A percentile compares a stretch with the other conserved stretches of the same genome.
These are phyloP conservation scores for Funneliformis caledonium DNA, from an alignment of 371 early-diverging fungal genomes.

Conservation along the genomic window DNA sequence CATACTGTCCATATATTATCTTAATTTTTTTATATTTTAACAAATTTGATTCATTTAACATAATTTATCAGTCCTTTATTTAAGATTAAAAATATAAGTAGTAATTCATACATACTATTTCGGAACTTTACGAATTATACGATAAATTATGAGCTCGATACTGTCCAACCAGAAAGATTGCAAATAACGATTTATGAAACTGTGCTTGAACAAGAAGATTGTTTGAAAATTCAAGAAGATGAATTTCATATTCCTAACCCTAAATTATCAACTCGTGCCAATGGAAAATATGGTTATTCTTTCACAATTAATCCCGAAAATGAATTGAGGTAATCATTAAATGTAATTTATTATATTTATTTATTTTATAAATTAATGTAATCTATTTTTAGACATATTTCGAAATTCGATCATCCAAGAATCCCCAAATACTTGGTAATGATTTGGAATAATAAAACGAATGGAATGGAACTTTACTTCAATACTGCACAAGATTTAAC, in stretches of 20 bases:
- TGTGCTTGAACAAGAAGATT: not conserved
- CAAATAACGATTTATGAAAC: not conserved
- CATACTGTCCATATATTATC: not conserved
- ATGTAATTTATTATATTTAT: not conserved
- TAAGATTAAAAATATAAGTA: not conserved
- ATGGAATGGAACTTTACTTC: conserved; percentile 18
- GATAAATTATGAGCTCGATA: conserved; percentile 7
- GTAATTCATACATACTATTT: not conserved
- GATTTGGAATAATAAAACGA: conserved; percentile 6
- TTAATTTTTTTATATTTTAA: not conserved
- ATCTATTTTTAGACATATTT: not conserved
- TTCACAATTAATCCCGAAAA: conserved; percentile 18
- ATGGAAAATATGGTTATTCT: not conserved
- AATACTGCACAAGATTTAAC: not conserved
- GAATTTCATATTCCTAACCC: not conserved
- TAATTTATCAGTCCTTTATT: not conserved
- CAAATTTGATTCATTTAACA: not conserved
- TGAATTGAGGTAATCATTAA: conserved; percentile 20
- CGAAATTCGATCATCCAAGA: not conserved
- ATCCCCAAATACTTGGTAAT: not conserved
- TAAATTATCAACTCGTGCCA: not conserved
- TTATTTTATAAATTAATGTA: not conserved
- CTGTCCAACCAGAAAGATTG: not conserved
- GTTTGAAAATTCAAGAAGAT: not conserved
- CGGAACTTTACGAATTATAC: not conserved